phyloP scores from a whole-genome alignment of 192 early-diverging fungal species.

The Gryganskiella cystojenkinii region DNA sequence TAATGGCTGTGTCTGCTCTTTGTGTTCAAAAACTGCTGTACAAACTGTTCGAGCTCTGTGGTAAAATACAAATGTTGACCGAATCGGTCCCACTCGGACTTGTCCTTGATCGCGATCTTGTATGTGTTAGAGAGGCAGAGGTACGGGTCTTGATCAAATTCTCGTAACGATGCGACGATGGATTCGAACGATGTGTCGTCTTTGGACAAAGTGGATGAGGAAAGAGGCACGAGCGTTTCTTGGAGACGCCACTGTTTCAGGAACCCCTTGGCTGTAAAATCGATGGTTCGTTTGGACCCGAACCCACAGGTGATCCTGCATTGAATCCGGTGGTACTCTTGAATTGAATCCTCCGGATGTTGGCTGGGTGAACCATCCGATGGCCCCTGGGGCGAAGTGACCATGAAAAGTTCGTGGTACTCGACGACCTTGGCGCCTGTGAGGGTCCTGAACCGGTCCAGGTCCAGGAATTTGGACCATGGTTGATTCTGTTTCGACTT shows the following conservation, averaged over 20 bases:
- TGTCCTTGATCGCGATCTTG: constrained; percentile 25
- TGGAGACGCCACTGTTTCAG: constrained; percentile 31
- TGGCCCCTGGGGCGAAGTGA: too few species aligned
- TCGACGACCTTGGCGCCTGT: constrained; percentile 28
- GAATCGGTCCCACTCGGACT: constrained; percentile 31
- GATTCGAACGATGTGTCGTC: constrained; percentile 14
- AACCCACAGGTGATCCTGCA: constrained; percentile 30
- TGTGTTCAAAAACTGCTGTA: constrained; percentile 6
- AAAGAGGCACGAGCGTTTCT: background rate
- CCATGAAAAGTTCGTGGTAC: constrained; percentile 25
- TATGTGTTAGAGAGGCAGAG: constrained; percentile 34
- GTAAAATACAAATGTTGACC: constrained; percentile 42
- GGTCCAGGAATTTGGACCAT: constrained; percentile 37
- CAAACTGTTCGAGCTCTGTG: constrained; percentile 19
- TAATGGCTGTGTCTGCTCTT: background rate
- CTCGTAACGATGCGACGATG: constrained; percentile 4
- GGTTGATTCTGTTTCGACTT: constrained; percentile 31
- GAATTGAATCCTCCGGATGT: background rate
- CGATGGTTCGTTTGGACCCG: constrained; percentile 21
- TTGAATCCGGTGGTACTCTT: background rate
- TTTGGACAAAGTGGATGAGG: background rate
- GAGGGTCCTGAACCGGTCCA: constrained; percentile 11
- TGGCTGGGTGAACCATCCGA: too few species aligned
- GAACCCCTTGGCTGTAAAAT: constrained; percentile 27
- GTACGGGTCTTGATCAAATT: constrained; percentile 5